Evolutionary conservation across 2,329 filamentous ascomycete species (phyloP), one percentile per base, ranked within the genome.

Genomic region (Aspergillus carbonarius): DNA sequence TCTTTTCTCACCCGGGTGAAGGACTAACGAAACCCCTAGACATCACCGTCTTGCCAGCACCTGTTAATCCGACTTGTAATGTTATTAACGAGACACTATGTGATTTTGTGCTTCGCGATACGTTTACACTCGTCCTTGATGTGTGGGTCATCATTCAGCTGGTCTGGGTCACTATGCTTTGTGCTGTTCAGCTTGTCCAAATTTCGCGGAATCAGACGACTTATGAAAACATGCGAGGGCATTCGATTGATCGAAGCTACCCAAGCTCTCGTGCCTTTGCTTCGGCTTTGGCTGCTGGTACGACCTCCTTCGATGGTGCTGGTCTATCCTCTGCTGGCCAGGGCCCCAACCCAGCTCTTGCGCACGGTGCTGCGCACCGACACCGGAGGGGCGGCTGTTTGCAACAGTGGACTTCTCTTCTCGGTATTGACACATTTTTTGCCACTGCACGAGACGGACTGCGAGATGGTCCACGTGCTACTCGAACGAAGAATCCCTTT

Each of bases 91-190:
- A 88, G 1, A 77, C 81, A 0, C 77, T 97, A 8, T 99, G 95
- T 81, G 82, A 84, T 48, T 80, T 91, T 39, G 80, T 96, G 65
- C 90, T 91, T 69, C 86, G 88, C 52, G 93, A 98, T 71, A 83
- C 91, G 0, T 96, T 93, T 73, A 93, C 91, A 1, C 83, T 96
- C 25, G 80, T 96, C 10, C 81, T 96, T 18, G 85, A 85, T 12
- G 78, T 91, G 27, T 99, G 95, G 95, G 84, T 85, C 6, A 83
- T 85, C 2, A 80, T 97, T 44, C 96, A 99, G 75, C 83, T 97
- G 32, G 89, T 91, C 18, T 99, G 95, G 95, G 91, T 98, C 2
- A 88, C 89, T n/a, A 98, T 99, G 93, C 87, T 99, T 34, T 83
- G 97, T 60, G 89, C 92, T 63, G 96, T 98, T 5, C 96, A 99